phyloP scores from a whole-genome alignment of 768 basidiomycete species.

The Dioszegia aurantiaca region DNA sequence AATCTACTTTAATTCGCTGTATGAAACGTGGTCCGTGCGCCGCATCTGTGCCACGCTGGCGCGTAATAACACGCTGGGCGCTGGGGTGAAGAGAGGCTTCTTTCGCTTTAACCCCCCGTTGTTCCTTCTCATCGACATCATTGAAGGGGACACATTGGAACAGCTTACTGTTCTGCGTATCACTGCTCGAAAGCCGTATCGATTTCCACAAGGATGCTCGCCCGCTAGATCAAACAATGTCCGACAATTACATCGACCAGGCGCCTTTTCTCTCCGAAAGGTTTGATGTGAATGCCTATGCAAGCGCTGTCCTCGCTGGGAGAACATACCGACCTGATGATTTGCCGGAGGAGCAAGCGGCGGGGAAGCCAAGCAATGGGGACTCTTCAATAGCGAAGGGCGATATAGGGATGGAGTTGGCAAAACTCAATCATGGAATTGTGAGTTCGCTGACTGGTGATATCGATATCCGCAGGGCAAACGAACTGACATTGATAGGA shows the following conservation, averaged over 20 bases:
- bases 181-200: not conserved
- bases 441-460: constrained; percentile 16
- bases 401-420: constrained; percentile 83
- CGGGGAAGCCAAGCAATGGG: constrained; percentile 18
- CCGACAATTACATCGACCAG: constrained; percentile 58
- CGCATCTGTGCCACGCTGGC: no score
- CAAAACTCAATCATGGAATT: constrained; percentile 79
- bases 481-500: constrained; percentile 55
- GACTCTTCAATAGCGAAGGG: constrained; percentile 59
- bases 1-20: no score
- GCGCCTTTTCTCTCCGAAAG: constrained; percentile 67
- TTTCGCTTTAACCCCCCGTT: not conserved
- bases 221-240: constrained; percentile 1
- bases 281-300: constrained; percentile 87
- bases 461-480: not conserved
- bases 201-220: not conserved
- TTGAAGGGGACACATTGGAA: not conserved
- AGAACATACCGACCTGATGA: constrained; percentile 65
- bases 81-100: no score
- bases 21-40: no score
- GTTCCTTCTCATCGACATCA: not conserved
- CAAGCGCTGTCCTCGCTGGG: constrained; percentile 82
- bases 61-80: no score
- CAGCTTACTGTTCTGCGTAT: no score
- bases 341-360: constrained; percentile 12